Evolutionary conservation across 208 protist species (phyloP), one percentile per base, ranked within the genome.

Genomic region (Leishmania amazonensis): DNA sequence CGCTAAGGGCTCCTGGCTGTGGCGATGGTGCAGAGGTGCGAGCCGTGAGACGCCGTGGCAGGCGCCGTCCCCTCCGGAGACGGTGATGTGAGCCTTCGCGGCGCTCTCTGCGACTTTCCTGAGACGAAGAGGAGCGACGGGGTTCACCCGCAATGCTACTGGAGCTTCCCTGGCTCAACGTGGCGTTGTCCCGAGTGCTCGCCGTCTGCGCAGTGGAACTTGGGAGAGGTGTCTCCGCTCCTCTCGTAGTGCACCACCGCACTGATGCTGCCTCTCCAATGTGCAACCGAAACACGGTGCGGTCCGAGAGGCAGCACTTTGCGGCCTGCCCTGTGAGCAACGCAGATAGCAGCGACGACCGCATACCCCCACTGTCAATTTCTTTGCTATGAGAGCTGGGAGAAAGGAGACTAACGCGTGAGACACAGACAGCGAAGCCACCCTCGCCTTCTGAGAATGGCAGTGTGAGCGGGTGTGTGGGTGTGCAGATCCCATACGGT

Each of bases 171-270:
- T 64, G 51, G 38, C 47, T 38, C 9, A 38, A 8, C 47, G 21
- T 31, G 42, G 6, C 1, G 40, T 53, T 19, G 45, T 53, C 42
- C 9, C 24, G 45, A 74, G 19, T 15, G 24, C 45, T 74, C n/a
- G 19, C 70, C 21, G 28, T 24, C 24, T 8, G 70, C 24, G 28
- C 28, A 31, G 70, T 7, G 42, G 45, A 74, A 17, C 40, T n/a
- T 74, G 70, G 45, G 70, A 54, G 21, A 51, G 70, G 70, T 21
- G 70, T 17, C 54, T 74, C 70, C 28, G 9, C 70, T 15, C 70
- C 28, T 53, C 45, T n/a, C 21, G 70, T 74, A 51, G 70, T 9
- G 45, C 70, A 54, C 70, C 70, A 74, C 13, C 70, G 70, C 45
- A 38, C 28, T 28, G 70, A 38, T 2, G 28, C 38, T 35, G 21